These are phyloP conservation scores for Monosporascus sp. DNA, from an alignment of 2,329 filamentous ascomycete genomes.

Conservation along the genomic window DNA sequence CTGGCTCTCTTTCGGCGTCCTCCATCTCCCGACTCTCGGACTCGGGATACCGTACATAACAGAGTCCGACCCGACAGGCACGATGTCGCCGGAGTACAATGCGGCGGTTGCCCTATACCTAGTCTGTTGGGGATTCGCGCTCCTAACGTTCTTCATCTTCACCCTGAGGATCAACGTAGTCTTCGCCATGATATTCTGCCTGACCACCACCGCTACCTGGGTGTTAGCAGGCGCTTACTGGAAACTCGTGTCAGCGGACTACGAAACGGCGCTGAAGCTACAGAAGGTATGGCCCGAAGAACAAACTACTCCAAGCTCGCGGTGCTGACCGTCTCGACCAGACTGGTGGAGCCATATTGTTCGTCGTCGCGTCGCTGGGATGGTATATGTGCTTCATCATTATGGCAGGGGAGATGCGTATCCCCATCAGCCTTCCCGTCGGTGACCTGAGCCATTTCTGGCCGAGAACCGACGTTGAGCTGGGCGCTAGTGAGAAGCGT, in stretches of 20 bases:
- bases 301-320: background rate
- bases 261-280: constrained; percentile 31
- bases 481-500: background rate
- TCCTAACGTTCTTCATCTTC: constrained; percentile 5
- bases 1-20: constrained; percentile 3
- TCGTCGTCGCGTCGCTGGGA: constrained; percentile 38
- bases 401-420: constrained; percentile 43
- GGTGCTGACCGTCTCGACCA: constrained; percentile 3
- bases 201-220: constrained; percentile 1
- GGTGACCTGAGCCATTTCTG: constrained; percentile 43
- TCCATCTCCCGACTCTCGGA: background rate
- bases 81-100: constrained; percentile 1
- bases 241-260: constrained; percentile 19
- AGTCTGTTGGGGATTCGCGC: constrained; percentile 1
- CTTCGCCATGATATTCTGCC: constrained; percentile 1
- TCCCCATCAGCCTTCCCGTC: constrained; percentile 38
- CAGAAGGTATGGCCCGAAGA: constrained; percentile 33
- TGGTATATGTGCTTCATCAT: constrained; percentile 47
- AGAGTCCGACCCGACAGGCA: background rate
- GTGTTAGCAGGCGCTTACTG: background rate
- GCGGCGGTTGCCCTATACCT: constrained; percentile 2
- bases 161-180: constrained; percentile 2
- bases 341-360: constrained; percentile 31
- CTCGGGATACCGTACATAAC: background rate
- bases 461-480: constrained; percentile 28